These are phyloP conservation scores for Lasiodiplodia gonubiensis DNA, from an alignment of 2,329 filamentous ascomycete species.

Conservation along the genomic window DNA sequence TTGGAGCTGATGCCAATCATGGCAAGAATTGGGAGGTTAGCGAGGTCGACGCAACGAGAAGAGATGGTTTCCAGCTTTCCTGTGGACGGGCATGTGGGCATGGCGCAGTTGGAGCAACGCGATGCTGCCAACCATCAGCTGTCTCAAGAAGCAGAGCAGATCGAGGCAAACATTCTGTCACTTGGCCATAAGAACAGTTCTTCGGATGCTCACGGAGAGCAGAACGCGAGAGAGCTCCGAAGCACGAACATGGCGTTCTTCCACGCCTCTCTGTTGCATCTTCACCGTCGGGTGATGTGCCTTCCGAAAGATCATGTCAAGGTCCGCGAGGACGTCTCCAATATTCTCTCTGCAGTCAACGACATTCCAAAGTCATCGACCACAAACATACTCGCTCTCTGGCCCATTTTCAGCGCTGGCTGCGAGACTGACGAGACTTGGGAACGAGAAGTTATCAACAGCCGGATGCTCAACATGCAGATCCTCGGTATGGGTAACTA, in stretches of 20 bases:
- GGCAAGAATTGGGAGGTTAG: background rate
- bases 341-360: background rate
- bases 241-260: background rate
- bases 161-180: background rate
- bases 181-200: background rate
- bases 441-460: background rate
- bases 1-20: constrained; percentile 1
- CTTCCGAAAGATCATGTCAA: background rate
- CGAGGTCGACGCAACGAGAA: background rate
- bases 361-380: background rate
- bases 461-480: background rate
- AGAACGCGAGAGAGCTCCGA: background rate
- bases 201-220: background rate
- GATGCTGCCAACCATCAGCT: background rate
- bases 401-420: constrained; percentile 9
- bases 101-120: no score
- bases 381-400: constrained; percentile 2
- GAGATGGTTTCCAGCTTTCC: background rate
- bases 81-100: background rate
- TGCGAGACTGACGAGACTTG: background rate
- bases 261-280: background rate
- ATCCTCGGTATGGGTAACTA: constrained; percentile 1
- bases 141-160: background rate
- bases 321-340: background rate
- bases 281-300: background rate